Conservation (phyloP, 306 rosid genomes). For the Vicia faba region DNA sequence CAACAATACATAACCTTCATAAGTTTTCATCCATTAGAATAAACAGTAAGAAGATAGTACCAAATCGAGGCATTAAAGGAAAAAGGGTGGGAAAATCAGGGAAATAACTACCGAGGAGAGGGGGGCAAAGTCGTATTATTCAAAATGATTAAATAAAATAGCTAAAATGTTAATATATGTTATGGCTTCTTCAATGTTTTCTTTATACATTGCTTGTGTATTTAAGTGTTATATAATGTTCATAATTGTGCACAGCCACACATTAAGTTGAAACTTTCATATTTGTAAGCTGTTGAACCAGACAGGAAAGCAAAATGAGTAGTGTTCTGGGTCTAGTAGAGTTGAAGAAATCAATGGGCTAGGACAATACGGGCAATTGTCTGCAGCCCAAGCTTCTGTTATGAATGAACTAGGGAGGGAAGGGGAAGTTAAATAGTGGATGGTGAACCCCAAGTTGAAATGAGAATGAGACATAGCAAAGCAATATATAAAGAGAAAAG, state of each 20-base stretch:
- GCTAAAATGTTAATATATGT: slow-evolving; percentile 2
- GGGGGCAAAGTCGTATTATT: slow-evolving; percentile 13
- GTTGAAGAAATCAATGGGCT: background rate
- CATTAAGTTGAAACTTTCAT: slow-evolving; percentile 28
- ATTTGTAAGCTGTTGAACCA: slow-evolving; percentile 19
- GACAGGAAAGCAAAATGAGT: slow-evolving; percentile 23
- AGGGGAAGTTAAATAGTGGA: background rate
- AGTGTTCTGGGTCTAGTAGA: slow-evolving; percentile 14
- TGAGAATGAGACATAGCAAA: background rate
- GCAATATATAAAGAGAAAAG: slow-evolving; percentile 19
- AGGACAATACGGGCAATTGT: slow-evolving; percentile 5
- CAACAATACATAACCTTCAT: slow-evolving; percentile 35
- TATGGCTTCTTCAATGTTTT: slow-evolving; percentile 21
- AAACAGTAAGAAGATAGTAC: slow-evolving; percentile 5
- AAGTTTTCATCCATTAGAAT: slow-evolving; percentile 32
- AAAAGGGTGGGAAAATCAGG: slow-evolving; percentile 5
- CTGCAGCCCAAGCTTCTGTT: background rate
- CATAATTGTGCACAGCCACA: slow-evolving; percentile 14
- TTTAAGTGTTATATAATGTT: slow-evolving; percentile 10
- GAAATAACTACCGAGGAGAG: slow-evolving; percentile 1
- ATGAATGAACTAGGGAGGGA: slow-evolving; percentile 13
- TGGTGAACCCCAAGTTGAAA: background rate
- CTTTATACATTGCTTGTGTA: slow-evolving; percentile 6
- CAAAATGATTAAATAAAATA: slow-evolving; percentile 16
- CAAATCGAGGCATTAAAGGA: slow-evolving; percentile 28